Percentiles rank a stretch among this genome's conserved stretches.
Evolutionary conservation across 1,139 yeast species (phyloP).

Genomic region (Kurtzmaniella quercitrusa): DNA sequence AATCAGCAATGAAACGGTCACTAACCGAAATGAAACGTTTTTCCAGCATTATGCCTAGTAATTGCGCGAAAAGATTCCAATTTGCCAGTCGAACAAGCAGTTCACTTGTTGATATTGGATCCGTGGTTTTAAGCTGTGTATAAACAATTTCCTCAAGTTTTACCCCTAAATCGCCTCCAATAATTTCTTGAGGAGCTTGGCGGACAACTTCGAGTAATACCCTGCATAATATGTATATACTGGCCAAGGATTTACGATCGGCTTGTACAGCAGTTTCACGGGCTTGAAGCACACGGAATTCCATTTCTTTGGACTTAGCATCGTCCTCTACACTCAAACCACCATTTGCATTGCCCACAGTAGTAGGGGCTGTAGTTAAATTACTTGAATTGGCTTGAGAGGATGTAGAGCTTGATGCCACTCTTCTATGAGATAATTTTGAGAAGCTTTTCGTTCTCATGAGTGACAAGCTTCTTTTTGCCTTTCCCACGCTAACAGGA

Average conservation of each 20-base stretch:
- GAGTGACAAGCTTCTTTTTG: constrained; percentile 39
- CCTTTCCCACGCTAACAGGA: constrained; percentile 13
- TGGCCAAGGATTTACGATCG: constrained; percentile 80
- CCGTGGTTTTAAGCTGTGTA: constrained; percentile 83
- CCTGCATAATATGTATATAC: constrained; percentile 87
- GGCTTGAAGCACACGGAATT: constrained; percentile 48
- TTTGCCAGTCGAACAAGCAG: constrained; percentile 82
- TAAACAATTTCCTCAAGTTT: constrained; percentile 91
- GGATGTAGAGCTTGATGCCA: neutral
- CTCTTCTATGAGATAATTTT: constrained; percentile 32
- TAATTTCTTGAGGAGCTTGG: constrained; percentile 69
- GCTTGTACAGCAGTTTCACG: constrained; percentile 75
- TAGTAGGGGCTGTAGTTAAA: neutral
- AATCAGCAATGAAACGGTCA: constrained; percentile 88
- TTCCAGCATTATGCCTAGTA: constrained; percentile 87
- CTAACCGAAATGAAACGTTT: constrained; percentile 81
- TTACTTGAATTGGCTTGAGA: neutral
- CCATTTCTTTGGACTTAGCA: constrained; percentile 19
- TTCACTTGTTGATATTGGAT: constrained; percentile 60
- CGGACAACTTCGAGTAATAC: constrained; percentile 90
- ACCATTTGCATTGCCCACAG: neutral
- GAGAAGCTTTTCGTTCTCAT: constrained; percentile 42
- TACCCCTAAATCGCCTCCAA: constrained; percentile 78
- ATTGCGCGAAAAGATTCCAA: constrained; percentile 89
- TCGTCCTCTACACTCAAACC: constrained; percentile 10